Evolutionary conservation across 805 yeast species (phyloP).

Genomic region (Vanderwaltozyma yarrowii): DNA sequence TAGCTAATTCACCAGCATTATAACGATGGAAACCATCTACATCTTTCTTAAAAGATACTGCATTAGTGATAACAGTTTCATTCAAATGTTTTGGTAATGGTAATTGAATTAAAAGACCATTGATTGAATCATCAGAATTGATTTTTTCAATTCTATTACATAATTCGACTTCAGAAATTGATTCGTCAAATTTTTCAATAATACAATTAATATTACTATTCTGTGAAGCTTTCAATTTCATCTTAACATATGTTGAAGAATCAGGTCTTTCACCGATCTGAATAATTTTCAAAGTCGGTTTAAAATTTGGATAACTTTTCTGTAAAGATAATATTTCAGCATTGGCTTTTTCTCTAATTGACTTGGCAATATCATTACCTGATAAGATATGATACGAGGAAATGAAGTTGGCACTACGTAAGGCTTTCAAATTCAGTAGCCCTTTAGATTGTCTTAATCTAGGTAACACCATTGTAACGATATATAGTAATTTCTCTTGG

Average conservation of each 20-base stretch:
- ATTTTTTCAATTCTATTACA: slow-evolving; percentile 43
- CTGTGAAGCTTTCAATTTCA: slow-evolving; percentile 69
- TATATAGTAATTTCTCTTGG: too few relatives aligned
- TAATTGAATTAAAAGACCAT: slow-evolving; percentile 67
- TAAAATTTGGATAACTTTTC: slow-evolving; percentile 39
- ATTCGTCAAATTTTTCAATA: slow-evolving; percentile 48
- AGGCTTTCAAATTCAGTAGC: not conserved
- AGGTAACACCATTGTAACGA: too few relatives aligned
- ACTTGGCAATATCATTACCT: slow-evolving; percentile 38
- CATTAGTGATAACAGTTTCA: slow-evolving; percentile 55
- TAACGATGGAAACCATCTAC: slow-evolving; percentile 77
- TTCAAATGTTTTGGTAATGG: slow-evolving; percentile 66
- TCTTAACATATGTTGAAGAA: slow-evolving; percentile 69
- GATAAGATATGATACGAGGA: slow-evolving; percentile 30
- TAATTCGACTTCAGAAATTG: slow-evolving; percentile 45
- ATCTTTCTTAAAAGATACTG: slow-evolving; percentile 59
- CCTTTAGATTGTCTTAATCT: too few relatives aligned
- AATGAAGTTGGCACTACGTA: too few relatives aligned
- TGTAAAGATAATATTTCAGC: slow-evolving; percentile 27
- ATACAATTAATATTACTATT: slow-evolving; percentile 58
- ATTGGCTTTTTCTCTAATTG: slow-evolving; percentile 35
- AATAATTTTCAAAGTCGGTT: slow-evolving; percentile 57
- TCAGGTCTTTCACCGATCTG: slow-evolving; percentile 75
- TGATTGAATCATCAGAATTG: slow-evolving; percentile 50
- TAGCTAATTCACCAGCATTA: slow-evolving; percentile 69